Evolutionary conservation across 768 basidiomycete species (phyloP).

Genomic region (Leccinum ochraceum): DNA sequence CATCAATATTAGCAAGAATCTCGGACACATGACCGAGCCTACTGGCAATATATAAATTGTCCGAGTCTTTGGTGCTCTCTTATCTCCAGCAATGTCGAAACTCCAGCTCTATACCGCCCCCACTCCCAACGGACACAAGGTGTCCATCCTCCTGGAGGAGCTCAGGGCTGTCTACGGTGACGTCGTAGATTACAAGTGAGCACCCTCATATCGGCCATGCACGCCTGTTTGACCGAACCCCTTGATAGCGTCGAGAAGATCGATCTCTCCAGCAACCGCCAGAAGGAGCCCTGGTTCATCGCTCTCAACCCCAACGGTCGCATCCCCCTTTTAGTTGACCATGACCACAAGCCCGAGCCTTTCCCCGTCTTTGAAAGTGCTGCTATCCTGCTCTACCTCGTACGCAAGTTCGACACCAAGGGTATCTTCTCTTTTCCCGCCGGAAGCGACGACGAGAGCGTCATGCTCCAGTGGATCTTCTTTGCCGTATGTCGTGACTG

Average conservation of each 20-base stretch:
- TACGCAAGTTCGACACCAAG: constrained; percentile 80
- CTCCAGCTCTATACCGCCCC: constrained; percentile 37
- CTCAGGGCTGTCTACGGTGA: constrained; percentile 54
- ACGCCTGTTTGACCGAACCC: neutral
- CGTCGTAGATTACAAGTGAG: constrained; percentile 51
- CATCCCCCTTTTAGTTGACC: constrained; percentile 69
- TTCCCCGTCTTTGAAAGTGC: constrained; percentile 76
- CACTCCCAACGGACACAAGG: constrained; percentile 62
- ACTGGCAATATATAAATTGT: constrained; percentile 16
- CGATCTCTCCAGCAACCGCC: constrained; percentile 61
- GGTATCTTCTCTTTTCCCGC: constrained; percentile 67
- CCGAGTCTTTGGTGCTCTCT: neutral
- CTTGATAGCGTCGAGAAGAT: constrained; percentile 49
- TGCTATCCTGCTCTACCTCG: constrained; percentile 83
- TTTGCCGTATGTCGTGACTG: constrained; percentile 53
- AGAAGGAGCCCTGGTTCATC: constrained; percentile 84
- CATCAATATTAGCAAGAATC: constrained; percentile 21
- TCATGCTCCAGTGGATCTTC: constrained; percentile 85
- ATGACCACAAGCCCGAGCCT: constrained; percentile 47
- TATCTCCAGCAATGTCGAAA: constrained; percentile 21
- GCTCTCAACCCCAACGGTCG: constrained; percentile 72
- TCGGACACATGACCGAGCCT: constrained; percentile 14
- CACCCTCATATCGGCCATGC: neutral
- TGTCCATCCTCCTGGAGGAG: constrained; percentile 61
- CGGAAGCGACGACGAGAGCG: constrained; percentile 60